These are phyloP conservation scores for Ascomycota sp. DNA, from an alignment of 2,329 filamentous ascomycete species.

Conservation along the genomic window DNA sequence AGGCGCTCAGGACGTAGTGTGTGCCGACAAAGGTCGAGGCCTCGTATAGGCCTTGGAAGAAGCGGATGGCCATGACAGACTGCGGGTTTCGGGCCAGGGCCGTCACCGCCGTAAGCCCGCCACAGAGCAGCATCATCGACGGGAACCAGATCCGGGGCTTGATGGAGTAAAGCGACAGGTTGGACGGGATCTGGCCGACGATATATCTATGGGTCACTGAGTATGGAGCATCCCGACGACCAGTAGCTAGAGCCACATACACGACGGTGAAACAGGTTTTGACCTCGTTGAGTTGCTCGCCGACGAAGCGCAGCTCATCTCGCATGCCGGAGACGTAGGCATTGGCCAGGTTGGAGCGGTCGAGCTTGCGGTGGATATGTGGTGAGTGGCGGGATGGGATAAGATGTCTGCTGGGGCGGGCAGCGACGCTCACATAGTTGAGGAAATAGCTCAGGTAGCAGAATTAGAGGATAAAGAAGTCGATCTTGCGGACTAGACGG, in stretches of 20 bases:
- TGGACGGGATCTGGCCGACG: constrained; percentile 39
- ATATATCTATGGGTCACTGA: constrained; percentile 12
- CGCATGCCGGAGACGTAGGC: constrained; percentile 24
- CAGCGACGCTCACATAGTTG: constrained; percentile 24
- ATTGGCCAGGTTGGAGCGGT: constrained; percentile 18
- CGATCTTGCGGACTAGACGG: constrained; percentile 33
- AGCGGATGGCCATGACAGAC: constrained; percentile 18
- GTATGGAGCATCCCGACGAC: background rate
- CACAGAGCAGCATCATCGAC: constrained; percentile 43
- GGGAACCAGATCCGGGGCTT: constrained; percentile 44
- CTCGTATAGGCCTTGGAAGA: constrained; percentile 18
- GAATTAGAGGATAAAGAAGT: constrained; percentile 44
- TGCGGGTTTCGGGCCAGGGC: constrained; percentile 17
- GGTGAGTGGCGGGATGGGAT: background rate
- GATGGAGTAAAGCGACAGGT: constrained; percentile 41
- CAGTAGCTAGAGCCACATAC: constrained; percentile 5
- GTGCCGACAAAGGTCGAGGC: constrained; percentile 19
- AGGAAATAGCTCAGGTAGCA: constrained; percentile 38
- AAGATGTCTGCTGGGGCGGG: too few relatives aligned
- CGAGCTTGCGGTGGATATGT: constrained; percentile 8
- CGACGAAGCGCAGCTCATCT: constrained; percentile 24
- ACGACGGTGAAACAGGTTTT: constrained; percentile 17
- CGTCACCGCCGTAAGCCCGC: constrained; percentile 36
- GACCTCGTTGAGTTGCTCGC: constrained; percentile 19
- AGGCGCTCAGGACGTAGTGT: constrained; percentile 25